Evolutionary conservation across 768 basidiomycete species (phyloP), one percentile per base, ranked within the genome.

Genomic region (Macrolepiota fuliginosa): DNA sequence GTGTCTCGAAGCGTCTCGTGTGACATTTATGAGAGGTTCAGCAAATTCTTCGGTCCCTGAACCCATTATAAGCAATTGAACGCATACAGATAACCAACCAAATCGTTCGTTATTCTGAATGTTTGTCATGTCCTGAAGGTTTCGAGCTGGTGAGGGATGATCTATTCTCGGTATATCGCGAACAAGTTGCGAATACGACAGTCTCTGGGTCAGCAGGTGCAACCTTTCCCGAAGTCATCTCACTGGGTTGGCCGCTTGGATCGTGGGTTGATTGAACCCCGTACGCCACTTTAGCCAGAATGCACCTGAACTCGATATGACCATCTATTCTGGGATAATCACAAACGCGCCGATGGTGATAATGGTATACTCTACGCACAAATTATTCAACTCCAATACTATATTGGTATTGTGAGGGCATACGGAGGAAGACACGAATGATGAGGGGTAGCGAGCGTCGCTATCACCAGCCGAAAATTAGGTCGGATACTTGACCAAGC

Each of bases 401-500:
- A 13, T 22, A 2, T 27, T 13, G 10, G 19, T 27, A 49, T 15
- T 11, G n/a, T 11, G 11, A 24, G 9, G 10, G n/a, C 17, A 47
- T 19, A 19, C 11, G 22, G 22, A 40, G 39, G 46, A 19, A 47
- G 46, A 27, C 22, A 37, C 36, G 22, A 27, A 27, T 49, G 24
- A 3, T 49, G 19, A 11, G 22, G 25, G 10, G 25, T 22, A 49
- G 22, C 47, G 47, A 4, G 22, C 10, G 47, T 49, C 25, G 11
- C 25, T 4, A 17, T 65, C 84, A 92, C 90, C 90, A 92, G 15
- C 90, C 90, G 69, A 91, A 92, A 52, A 93, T 87, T 64, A 91
- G 70, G 76, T 93, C 91, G 12, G 88, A 87, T 56, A 92, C 84
- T 72, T 90, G 89, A 13, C 89, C 89, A 12, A 92, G 63, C 65